Conservation (phyloP, 179 eudicot genomes). For the Sideroxylon spinosum region DNA sequence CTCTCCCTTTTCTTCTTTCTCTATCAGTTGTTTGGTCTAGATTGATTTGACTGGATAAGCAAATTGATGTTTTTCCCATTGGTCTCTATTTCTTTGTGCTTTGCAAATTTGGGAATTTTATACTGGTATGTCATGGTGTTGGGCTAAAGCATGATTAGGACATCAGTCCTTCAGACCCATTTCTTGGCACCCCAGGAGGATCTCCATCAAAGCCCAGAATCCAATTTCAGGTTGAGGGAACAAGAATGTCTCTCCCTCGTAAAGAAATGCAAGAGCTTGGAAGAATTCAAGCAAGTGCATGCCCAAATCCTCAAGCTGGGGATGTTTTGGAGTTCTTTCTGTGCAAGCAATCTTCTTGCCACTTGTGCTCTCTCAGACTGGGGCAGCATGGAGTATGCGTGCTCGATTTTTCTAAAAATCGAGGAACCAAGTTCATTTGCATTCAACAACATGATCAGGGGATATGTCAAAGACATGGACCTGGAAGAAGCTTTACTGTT, state of each 20-base stretch:
- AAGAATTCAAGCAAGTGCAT: slow-evolving; percentile 62
- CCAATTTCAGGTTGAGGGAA: slow-evolving; percentile 31
- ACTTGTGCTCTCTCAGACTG: slow-evolving; percentile 64
- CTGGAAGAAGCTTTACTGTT: slow-evolving; percentile 35
- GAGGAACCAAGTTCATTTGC: slow-evolving; percentile 57
- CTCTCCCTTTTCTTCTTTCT: not conserved
- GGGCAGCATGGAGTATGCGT: slow-evolving; percentile 72
- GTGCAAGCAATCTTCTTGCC: slow-evolving; percentile 52
- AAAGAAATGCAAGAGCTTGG: slow-evolving; percentile 48
- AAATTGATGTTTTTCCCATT: not conserved
- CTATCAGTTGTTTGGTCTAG: not conserved
- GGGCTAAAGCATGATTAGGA: slow-evolving; percentile 38
- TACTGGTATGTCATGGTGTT: slow-evolving; percentile 18
- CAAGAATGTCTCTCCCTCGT: slow-evolving; percentile 53
- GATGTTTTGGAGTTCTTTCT: slow-evolving; percentile 42
- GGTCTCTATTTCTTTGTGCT: slow-evolving; percentile 8
- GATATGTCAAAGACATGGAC: slow-evolving; percentile 39
- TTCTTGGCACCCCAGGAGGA: slow-evolving; percentile 30
- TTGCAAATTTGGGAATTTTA: slow-evolving; percentile 8
- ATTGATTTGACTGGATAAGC: not conserved
- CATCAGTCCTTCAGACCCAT: slow-evolving; percentile 38
- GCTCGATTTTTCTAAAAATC: slow-evolving; percentile 44
- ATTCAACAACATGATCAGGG: slow-evolving; percentile 64
- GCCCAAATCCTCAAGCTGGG: slow-evolving; percentile 52
- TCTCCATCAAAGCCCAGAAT: slow-evolving; percentile 30